These are phyloP conservation scores for Plasmodium coatneyi DNA, from an alignment of 169 alveolate genomes.

Conservation along the genomic window DNA sequence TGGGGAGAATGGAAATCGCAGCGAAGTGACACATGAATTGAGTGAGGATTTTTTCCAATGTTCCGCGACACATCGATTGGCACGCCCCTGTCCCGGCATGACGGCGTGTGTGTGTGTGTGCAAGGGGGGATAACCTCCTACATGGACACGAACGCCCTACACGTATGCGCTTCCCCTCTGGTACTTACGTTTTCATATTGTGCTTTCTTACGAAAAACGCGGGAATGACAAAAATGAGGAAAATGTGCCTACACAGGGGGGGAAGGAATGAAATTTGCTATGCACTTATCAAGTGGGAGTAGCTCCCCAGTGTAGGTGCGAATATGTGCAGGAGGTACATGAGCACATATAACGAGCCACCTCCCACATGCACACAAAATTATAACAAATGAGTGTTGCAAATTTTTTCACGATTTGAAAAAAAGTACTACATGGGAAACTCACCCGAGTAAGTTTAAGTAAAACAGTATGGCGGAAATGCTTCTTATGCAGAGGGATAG, in stretches of 20 bases:
- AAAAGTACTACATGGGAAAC: background rate
- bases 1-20: background rate
- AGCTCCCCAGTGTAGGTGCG: background rate
- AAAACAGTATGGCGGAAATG: constrained; percentile 41
- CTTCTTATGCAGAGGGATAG: constrained; percentile 53
- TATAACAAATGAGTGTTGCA: background rate
- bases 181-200: constrained; percentile 51
- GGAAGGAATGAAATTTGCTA: background rate
- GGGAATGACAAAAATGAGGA: constrained; percentile 55
- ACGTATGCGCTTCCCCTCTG: background rate
- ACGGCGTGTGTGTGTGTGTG: background rate
- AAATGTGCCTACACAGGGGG: constrained; percentile 26
- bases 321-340: background rate
- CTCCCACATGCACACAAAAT: background rate
- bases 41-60: background rate
- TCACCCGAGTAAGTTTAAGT: constrained; percentile 45
- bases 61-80: background rate
- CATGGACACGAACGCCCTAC: background rate
- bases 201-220: constrained; percentile 50
- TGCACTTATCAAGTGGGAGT: background rate
- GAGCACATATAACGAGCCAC: background rate
- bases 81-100: background rate
- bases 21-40: background rate
- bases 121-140: background rate
- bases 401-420: background rate